A percentile compares a stretch with the other conserved stretches of the same genome.
Conservation (phyloP, 768 basidiomycete species). For the Rhodotorula diobovata region DNA sequence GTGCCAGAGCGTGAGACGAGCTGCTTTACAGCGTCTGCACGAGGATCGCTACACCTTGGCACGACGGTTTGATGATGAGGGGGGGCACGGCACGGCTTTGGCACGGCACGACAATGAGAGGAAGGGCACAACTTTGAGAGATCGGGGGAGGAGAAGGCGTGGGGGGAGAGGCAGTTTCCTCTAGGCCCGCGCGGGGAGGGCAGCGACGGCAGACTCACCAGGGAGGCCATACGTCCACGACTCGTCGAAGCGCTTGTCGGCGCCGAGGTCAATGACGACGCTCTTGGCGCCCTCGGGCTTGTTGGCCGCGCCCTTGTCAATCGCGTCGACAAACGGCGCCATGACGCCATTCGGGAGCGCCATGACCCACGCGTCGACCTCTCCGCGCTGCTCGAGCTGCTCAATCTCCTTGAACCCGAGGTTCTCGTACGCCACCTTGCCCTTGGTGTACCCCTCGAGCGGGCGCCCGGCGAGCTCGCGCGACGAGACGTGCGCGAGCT, state of each 20-base stretch:
- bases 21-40: background rate
- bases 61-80: background rate
- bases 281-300: slow-evolving; percentile 57
- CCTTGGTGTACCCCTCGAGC: slow-evolving; percentile 75
- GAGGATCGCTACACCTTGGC: background rate
- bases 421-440: slow-evolving; percentile 69
- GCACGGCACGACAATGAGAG: background rate
- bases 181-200: background rate
- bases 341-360: slow-evolving; percentile 96
- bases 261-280: slow-evolving; percentile 85
- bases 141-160: background rate
- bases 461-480: slow-evolving; percentile 81
- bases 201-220: slow-evolving; percentile 63
- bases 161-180: background rate
- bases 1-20: background rate
- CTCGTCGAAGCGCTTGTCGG: slow-evolving; percentile 90
- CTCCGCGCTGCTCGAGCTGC: slow-evolving; percentile 78
- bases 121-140: slow-evolving; percentile 29
- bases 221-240: slow-evolving; percentile 98
- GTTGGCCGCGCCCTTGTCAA: slow-evolving; percentile 65
- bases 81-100: too few relatives aligned
- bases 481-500: slow-evolving; percentile 92
- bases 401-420: slow-evolving; percentile 73
- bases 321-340: slow-evolving; percentile 92
- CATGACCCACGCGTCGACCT: slow-evolving; percentile 98